phyloP scores from a whole-genome alignment of 306 rosid species.

The Cyclanthera cordifolia region DNA sequence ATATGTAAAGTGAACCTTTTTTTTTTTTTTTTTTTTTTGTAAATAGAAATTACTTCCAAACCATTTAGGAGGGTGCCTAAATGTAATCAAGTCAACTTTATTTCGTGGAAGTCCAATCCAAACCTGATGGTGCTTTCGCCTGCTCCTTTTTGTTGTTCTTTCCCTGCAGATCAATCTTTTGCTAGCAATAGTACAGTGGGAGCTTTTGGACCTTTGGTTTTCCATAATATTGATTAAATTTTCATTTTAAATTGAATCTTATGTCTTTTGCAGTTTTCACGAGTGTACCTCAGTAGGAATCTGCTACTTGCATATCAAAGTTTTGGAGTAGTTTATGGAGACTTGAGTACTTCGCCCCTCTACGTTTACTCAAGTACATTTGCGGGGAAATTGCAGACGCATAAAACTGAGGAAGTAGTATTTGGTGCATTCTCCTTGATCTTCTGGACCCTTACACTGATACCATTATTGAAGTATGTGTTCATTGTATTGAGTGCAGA shows the following conservation, averaged over 20 bases:
- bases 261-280: constrained; percentile 40
- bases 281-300: constrained; percentile 44
- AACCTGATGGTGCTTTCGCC: background rate
- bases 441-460: constrained; percentile 65
- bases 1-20: constrained; percentile 1
- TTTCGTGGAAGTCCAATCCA: background rate
- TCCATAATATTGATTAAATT: background rate
- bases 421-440: constrained; percentile 81
- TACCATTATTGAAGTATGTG: constrained; percentile 66
- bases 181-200: background rate
- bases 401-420: constrained; percentile 48
- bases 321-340: constrained; percentile 82
- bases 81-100: background rate
- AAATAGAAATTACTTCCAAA: background rate
- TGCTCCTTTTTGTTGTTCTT: background rate
- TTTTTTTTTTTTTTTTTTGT: background rate
- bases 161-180: background rate
- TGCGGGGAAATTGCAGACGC: constrained; percentile 33
- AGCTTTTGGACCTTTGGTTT: background rate
- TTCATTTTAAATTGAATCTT: constrained; percentile 1
- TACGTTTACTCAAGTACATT: constrained; percentile 64
- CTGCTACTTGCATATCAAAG: constrained; percentile 71
- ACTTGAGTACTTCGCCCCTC: constrained; percentile 79
- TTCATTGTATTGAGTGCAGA: constrained; percentile 70
- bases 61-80: background rate